Evolutionary conservation across 345 rosid genomes (phyloP).

Genomic region (Limnanthes douglasii): DNA sequence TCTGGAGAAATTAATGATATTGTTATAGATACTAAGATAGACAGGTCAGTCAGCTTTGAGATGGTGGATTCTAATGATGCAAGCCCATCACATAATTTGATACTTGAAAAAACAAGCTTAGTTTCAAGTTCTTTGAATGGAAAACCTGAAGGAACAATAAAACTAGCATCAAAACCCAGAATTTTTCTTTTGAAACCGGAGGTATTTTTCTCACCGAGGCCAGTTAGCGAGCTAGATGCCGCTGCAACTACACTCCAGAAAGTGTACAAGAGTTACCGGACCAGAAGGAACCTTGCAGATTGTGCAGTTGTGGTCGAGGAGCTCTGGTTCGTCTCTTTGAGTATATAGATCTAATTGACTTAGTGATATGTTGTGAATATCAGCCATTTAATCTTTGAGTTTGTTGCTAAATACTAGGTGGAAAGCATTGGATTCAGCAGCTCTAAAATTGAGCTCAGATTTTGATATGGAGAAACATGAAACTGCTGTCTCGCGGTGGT

Average conservation of each 20-base stretch:
- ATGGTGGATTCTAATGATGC: conserved; percentile 15
- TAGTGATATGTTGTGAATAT: conserved; percentile 3
- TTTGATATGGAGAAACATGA: conserved; percentile 38
- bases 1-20: conserved; percentile 8
- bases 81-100: conserved; percentile 1
- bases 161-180: conserved; percentile 25
- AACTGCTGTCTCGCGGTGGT: conserved; percentile 46
- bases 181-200: conserved; percentile 28
- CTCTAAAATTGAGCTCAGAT: conserved; percentile 29
- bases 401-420: conserved; percentile 24
- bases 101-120: conserved; percentile 3
- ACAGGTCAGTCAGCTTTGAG: conserved; percentile 26
- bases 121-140: conserved; percentile 7
- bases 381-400: conserved; percentile 3
- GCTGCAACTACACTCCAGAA: conserved; percentile 81
- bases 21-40: conserved; percentile 3
- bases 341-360: conserved; percentile 3
- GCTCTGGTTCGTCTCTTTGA: conserved; percentile 37
- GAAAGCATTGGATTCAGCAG: conserved; percentile 51
- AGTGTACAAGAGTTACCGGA: conserved; percentile 81
- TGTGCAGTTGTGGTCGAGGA: conserved; percentile 61
- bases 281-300: conserved; percentile 73
- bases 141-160: conserved; percentile 12
- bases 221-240: conserved; percentile 38
- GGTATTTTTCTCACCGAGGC: conserved; percentile 40